Percentiles rank a stretch among this genome's conserved stretches.
These are phyloP conservation scores for Coemansia sp. DNA, from an alignment of 192 early-diverging fungal species.

Conservation along the genomic window DNA sequence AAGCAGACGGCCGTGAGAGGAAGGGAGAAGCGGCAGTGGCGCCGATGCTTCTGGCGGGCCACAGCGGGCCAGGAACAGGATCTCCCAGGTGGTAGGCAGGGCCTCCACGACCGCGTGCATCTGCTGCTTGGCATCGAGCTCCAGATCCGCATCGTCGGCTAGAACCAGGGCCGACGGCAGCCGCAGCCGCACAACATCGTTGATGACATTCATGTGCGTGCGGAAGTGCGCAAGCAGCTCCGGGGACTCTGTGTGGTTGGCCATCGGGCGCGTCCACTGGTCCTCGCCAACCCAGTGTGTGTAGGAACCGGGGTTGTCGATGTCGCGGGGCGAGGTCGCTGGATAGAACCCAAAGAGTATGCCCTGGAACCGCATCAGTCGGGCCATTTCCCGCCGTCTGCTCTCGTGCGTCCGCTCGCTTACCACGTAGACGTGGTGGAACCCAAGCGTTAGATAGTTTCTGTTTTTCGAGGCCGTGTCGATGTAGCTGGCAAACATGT, in stretches of 20 bases:
- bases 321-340: constrained; percentile 17
- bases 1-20: constrained; percentile 8
- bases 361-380: constrained; percentile 29
- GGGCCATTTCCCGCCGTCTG: constrained; percentile 19
- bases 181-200: constrained; percentile 29
- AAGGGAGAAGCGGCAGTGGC: background rate
- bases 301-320: constrained; percentile 27
- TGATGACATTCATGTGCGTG: constrained; percentile 36
- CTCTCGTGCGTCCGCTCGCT: constrained; percentile 13
- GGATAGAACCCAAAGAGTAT: constrained; percentile 32
- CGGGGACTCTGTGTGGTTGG: constrained; percentile 12
- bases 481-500: constrained; percentile 46
- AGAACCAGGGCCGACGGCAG: constrained; percentile 25
- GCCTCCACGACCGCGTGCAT: constrained; percentile 7
- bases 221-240: constrained; percentile 28
- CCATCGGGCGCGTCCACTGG: constrained; percentile 11
- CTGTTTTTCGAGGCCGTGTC: constrained; percentile 9
- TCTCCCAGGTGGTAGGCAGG: constrained; percentile 21
- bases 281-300: constrained; percentile 29
- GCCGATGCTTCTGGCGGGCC: background rate
- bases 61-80: constrained; percentile 34
- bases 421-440: constrained; percentile 31
- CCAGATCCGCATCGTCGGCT: constrained; percentile 19
- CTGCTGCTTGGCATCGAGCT: constrained; percentile 22
- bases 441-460: constrained; percentile 29